A percentile compares a stretch with the other conserved stretches of the same genome.
phyloP scores from a whole-genome alignment of 106 monocot genomes.

The Chionographis japonica region DNA sequence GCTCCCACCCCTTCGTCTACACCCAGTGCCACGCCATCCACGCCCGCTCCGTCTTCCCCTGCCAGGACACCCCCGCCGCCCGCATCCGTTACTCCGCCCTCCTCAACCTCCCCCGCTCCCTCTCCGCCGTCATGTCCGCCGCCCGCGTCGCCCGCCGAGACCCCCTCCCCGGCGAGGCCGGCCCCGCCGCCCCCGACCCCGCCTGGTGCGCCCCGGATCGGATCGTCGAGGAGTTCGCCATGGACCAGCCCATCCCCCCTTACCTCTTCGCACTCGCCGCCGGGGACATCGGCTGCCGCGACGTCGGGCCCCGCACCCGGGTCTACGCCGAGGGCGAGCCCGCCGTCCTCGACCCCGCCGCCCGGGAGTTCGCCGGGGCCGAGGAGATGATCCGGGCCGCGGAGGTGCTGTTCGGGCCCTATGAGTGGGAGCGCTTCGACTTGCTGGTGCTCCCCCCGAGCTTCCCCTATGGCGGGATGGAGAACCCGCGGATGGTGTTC shows the following conservation, averaged over 20 bases:
- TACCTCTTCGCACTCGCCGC: slow-evolving; percentile 91
- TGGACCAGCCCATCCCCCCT: slow-evolving; percentile 84
- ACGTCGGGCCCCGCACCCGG: slow-evolving; percentile 75
- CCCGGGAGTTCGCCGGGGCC: slow-evolving; percentile 68
- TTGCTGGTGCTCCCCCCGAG: slow-evolving; percentile 82
- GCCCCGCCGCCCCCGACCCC: slow-evolving; percentile 18
- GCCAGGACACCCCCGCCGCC: slow-evolving; percentile 97
- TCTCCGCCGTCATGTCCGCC: slow-evolving; percentile 81
- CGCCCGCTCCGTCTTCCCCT: slow-evolving; percentile 92
- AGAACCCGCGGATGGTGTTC: slow-evolving; percentile 95
- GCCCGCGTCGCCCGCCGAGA: slow-evolving; percentile 38
- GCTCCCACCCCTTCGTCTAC: slow-evolving; percentile 65
- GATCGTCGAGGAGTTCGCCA: slow-evolving; percentile 74
- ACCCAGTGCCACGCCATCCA: slow-evolving; percentile 93
- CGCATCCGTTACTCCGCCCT: slow-evolving; percentile 55
- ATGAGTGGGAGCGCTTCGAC: slow-evolving; percentile 96
- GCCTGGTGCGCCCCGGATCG: slow-evolving; percentile 64
- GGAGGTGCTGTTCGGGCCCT: slow-evolving; percentile 75
- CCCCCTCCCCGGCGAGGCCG: slow-evolving; percentile 33
- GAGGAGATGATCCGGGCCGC: slow-evolving; percentile 89
- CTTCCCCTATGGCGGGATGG: slow-evolving; percentile 97
- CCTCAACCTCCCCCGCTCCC: slow-evolving; percentile 58
- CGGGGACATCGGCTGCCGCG: slow-evolving; percentile 61
- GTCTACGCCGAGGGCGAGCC: slow-evolving; percentile 72
- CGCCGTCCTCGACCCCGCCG: slow-evolving; percentile 58